These are phyloP conservation scores for Malassezia restricta DNA, from an alignment of 1,284 basidiomycete genomes.

Conservation along the genomic window DNA sequence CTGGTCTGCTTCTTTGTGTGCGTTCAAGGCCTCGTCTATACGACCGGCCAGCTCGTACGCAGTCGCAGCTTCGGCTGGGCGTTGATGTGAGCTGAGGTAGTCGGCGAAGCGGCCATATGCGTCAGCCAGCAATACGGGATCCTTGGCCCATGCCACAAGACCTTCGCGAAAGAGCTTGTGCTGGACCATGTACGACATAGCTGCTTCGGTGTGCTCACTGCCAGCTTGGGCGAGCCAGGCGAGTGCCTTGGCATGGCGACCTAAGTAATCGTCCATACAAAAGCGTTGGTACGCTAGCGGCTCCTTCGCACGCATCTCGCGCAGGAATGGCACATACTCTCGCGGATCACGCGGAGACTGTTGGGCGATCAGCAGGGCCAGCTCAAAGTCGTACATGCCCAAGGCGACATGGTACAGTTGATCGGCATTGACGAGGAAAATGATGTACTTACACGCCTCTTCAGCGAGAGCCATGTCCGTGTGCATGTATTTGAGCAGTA, in stretches of 20 bases:
- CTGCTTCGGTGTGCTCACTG: constrained; percentile 63
- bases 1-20: constrained; percentile 23
- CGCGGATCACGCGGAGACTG: constrained; percentile 94
- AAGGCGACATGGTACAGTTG: constrained; percentile 83
- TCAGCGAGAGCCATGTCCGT: constrained; percentile 62
- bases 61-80: constrained; percentile 66
- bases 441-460: constrained; percentile 94
- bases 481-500: constrained; percentile 71
- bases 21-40: constrained; percentile 25
- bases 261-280: constrained; percentile 84
- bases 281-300: constrained; percentile 68
- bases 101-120: constrained; percentile 63
- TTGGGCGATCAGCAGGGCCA: constrained; percentile 91
- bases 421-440: constrained; percentile 91
- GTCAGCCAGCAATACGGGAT: constrained; percentile 15
- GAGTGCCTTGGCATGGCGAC: constrained; percentile 64
- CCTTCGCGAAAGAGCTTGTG: constrained; percentile 56
- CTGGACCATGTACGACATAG: constrained; percentile 63
- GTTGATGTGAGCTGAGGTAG: constrained; percentile 70
- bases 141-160: constrained; percentile 16
- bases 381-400: constrained; percentile 95
- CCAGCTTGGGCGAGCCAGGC: constrained; percentile 64
- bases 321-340: constrained; percentile 92
- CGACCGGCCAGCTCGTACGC: constrained; percentile 26
- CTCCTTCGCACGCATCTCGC: constrained; percentile 69